Conservation (phyloP, 805 yeast genomes). For the Yamadazyma olivae region DNA sequence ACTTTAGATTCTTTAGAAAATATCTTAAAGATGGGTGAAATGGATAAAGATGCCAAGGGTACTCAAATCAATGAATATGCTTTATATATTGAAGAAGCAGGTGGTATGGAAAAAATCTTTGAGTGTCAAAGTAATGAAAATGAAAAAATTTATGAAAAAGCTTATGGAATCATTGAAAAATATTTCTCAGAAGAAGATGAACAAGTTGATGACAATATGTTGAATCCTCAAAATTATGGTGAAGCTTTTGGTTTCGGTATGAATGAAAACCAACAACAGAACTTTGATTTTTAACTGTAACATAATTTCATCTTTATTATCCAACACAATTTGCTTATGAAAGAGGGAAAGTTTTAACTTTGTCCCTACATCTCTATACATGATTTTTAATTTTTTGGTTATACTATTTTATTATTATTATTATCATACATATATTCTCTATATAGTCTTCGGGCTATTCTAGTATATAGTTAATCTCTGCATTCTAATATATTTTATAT, state of each 20-base stretch:
- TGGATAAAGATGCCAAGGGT: slow-evolving; percentile 77
- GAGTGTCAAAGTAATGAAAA: slow-evolving; percentile 90
- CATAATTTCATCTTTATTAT: too few relatives aligned
- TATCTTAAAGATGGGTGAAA: slow-evolving; percentile 90
- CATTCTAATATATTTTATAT: slow-evolving; percentile 9
- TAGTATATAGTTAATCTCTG: slow-evolving; percentile 8
- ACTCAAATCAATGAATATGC: slow-evolving; percentile 80
- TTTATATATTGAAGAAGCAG: slow-evolving; percentile 92
- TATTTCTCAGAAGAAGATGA: slow-evolving; percentile 84
- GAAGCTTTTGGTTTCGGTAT: slow-evolving; percentile 88
- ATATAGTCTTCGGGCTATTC: slow-evolving; percentile 6
- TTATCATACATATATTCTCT: slow-evolving; percentile 7
- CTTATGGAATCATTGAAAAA: slow-evolving; percentile 84
- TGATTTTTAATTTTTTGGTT: not conserved
- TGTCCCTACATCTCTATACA: too few relatives aligned
- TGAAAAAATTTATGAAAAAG: slow-evolving; percentile 88
- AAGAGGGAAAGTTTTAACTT: too few relatives aligned
- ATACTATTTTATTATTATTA: too few relatives aligned
- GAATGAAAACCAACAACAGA: slow-evolving; percentile 53
- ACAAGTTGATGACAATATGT: slow-evolving; percentile 59
- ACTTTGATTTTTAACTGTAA: slow-evolving; percentile 48
- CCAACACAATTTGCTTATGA: too few relatives aligned
- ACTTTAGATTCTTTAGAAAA: slow-evolving; percentile 94
- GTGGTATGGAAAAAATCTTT: slow-evolving; percentile 95
- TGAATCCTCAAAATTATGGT: slow-evolving; percentile 75